Conservation (phyloP, 768 basidiomycete genomes). For the Daedaleopsis sinensis region DNA sequence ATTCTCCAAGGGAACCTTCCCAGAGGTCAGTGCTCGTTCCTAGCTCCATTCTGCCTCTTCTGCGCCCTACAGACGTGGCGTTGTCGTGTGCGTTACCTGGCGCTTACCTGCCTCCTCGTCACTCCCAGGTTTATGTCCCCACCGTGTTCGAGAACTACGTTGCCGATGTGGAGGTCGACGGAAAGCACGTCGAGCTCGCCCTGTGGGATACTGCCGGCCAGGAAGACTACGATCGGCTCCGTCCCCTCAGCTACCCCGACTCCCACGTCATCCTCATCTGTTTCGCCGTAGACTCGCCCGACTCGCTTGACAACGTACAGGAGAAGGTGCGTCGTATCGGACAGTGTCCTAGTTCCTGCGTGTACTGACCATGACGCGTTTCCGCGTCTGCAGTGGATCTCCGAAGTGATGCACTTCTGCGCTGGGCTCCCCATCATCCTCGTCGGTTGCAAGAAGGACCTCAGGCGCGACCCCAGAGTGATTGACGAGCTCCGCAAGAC, state of each 20-base stretch:
- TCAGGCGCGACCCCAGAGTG: slow-evolving; percentile 89
- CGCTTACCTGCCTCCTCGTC: slow-evolving; percentile 4
- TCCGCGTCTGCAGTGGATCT: slow-evolving; percentile 78
- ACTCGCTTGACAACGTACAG: slow-evolving; percentile 99
- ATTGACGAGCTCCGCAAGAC: slow-evolving; percentile 95
- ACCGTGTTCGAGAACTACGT: slow-evolving; percentile 99
- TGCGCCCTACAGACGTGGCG: slow-evolving; percentile 12
- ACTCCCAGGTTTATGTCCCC: slow-evolving; percentile 89
- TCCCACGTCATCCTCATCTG: slow-evolving; percentile 99
- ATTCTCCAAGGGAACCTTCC: slow-evolving; percentile 96
- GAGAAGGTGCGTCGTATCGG: slow-evolving; percentile 77
- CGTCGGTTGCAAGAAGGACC: slow-evolving; percentile 99
- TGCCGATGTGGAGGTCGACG: slow-evolving; percentile 97
- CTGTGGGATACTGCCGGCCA: slow-evolving; percentile 99
- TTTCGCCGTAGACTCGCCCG: slow-evolving; percentile 97
- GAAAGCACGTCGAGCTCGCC: slow-evolving; percentile 97
- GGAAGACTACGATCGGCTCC: slow-evolving; percentile 98
- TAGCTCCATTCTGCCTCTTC: slow-evolving; percentile 3
- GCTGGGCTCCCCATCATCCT: slow-evolving; percentile 93
- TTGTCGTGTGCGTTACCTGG: slow-evolving; percentile 13
- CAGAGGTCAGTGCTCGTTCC: slow-evolving; percentile 62
- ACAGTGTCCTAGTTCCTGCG: too few species aligned
- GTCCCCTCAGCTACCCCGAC: slow-evolving; percentile 97
- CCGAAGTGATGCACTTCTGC: slow-evolving; percentile 98
- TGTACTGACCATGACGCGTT: neutral